Base-by-base conservation (phyloP, 164 flowering plant genomes). In the Piper longum region DNA sequence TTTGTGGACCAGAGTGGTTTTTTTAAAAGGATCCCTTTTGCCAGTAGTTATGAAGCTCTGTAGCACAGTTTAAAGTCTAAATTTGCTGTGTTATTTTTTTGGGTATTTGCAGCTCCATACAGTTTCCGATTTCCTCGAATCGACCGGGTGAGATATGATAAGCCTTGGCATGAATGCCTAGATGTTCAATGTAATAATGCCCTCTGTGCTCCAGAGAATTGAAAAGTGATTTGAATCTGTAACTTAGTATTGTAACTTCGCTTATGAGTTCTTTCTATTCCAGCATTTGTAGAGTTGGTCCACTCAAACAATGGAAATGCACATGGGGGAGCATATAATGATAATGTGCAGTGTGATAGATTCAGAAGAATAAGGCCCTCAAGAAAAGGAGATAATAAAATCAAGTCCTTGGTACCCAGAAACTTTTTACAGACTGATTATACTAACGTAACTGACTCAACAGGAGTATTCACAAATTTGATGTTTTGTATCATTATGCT, bases 131-230 rank as follows among this genome's bases (percentile, higher is more conserved):
- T 90, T 76, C 97, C 99, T 26, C 89, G 99, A 18, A 90, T 95
- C 73, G 96, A 95, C 57, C 76, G 77, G 66, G 97, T 88, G 68
- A 84, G 96, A 79, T 81, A 82, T 81, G 99, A 95, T 80, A 95
- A 95, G 72, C 92, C 95, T 62, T 95, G 99, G 97, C 85, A 90
- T 68, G 99, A 95, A 67, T 95, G 99, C 77, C 96, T 95, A 72
- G 96, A 95, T 71, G 84, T 95, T 66, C 88, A 90, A 71, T 79
- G 97, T 91, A 78, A 81, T 89, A 19, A 19, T 56, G 54, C 41
- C n/a, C 9, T 18, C 60, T 13, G 4, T 58, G 36, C 65, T 41
- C 41, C 48, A n/a, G n/a, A 48, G 11, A 48, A 9, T 14, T 9
- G 9, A 48, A 14, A 12, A 48, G 14, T 9, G 14, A 9, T 48